A percentile compares a stretch with the other conserved stretches of the same genome.
Evolutionary conservation across 2,329 filamentous ascomycete species (phyloP).

Genomic region (Aspergillus fischeri): DNA sequence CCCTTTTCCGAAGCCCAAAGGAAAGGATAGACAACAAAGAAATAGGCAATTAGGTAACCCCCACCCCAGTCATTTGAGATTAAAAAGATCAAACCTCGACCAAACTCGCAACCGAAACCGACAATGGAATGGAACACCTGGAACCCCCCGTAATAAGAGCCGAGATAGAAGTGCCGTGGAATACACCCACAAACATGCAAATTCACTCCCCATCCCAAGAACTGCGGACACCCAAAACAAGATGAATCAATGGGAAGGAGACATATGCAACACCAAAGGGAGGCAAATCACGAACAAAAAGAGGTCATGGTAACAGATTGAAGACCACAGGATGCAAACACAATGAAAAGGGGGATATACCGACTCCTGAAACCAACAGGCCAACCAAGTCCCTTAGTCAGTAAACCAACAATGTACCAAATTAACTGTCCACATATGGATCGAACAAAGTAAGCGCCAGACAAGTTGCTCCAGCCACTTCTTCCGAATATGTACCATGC

Average conservation of each 20-base stretch:
- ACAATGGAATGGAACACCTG: slow-evolving; percentile 15
- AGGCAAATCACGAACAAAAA: slow-evolving; percentile 5
- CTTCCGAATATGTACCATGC: slow-evolving; percentile 31
- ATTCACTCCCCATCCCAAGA: slow-evolving; percentile 13
- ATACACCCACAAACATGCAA: slow-evolving; percentile 12
- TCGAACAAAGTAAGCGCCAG: slow-evolving; percentile 15
- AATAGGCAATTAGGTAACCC: slow-evolving; percentile 7
- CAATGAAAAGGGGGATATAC: slow-evolving; percentile 18
- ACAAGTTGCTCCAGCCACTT: slow-evolving; percentile 20
- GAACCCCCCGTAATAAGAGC: slow-evolving; percentile 14
- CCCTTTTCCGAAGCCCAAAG: neutral
- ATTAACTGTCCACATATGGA: slow-evolving; percentile 25
- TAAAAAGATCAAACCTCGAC: slow-evolving; percentile 10
- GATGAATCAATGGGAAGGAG: neutral
- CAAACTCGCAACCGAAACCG: slow-evolving; percentile 15
- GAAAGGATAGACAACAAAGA: neutral
- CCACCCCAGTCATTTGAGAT: slow-evolving; percentile 9
- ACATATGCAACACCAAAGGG: slow-evolving; percentile 4
- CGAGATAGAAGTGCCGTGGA: slow-evolving; percentile 16
- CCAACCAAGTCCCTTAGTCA: slow-evolving; percentile 26
- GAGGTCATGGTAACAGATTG: slow-evolving; percentile 4
- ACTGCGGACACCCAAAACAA: slow-evolving; percentile 3
- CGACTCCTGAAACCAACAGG: slow-evolving; percentile 30
- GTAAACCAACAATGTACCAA: slow-evolving; percentile 27
- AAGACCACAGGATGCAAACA: slow-evolving; percentile 19